A percentile compares a stretch with the other conserved stretches of the same genome.
phyloP scores from a whole-genome alignment of 2,329 filamentous ascomycete genomes.

The Claviceps pusilla region DNA sequence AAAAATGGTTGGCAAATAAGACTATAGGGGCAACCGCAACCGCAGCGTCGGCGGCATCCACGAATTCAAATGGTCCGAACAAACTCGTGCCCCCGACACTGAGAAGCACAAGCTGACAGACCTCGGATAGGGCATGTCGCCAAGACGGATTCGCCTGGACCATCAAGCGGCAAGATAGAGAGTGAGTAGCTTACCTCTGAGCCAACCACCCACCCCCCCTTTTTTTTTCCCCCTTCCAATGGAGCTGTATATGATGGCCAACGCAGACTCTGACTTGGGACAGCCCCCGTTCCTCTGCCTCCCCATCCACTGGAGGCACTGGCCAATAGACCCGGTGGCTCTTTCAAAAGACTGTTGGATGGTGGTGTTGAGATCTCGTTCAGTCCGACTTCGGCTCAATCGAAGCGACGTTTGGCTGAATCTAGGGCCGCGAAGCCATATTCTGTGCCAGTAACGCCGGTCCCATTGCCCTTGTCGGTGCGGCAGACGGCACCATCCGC shows the following conservation, averaged over 20 bases:
- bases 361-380: background rate
- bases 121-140: background rate
- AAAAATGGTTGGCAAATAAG: background rate
- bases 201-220: no score
- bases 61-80: background rate
- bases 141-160: background rate
- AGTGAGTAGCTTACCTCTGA: background rate
- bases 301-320: background rate
- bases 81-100: background rate
- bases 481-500: background rate
- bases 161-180: background rate
- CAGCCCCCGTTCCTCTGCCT: slow-evolving; percentile 2
- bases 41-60: background rate
- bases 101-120: background rate
- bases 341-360: background rate
- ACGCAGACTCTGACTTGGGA: background rate
- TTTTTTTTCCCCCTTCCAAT: background rate
- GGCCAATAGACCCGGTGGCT: background rate
- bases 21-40: background rate
- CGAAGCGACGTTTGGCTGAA: background rate
- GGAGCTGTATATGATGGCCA: background rate
- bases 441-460: background rate
- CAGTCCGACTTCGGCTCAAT: background rate
- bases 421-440: background rate
- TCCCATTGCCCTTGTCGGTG: background rate